phyloP scores from a whole-genome alignment of 1,139 yeast genomes.

The Hyphopichia fennica region DNA sequence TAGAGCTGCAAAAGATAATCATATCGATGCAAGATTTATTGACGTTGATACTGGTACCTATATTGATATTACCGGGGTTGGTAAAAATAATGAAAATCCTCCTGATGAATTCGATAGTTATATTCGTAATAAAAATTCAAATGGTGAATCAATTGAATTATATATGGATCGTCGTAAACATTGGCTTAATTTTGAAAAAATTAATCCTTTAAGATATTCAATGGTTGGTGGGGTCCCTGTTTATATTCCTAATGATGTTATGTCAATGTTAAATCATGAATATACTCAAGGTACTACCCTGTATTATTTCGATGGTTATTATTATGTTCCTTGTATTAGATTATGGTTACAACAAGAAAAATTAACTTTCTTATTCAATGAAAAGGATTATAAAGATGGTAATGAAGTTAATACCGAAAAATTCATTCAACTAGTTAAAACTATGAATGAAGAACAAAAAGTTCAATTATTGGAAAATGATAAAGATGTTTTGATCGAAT shows the following conservation, averaged over 20 bases:
- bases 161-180: slow-evolving; percentile 40
- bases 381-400: slow-evolving; percentile 11
- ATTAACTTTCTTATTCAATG: slow-evolving; percentile 13
- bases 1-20: slow-evolving; percentile 29
- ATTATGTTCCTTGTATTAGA: slow-evolving; percentile 30
- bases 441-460: slow-evolving; percentile 25
- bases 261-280: slow-evolving; percentile 32
- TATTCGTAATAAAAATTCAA: slow-evolving; percentile 12
- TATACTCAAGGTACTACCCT: slow-evolving; percentile 28
- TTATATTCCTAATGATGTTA: slow-evolving; percentile 34
- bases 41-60: slow-evolving; percentile 39
- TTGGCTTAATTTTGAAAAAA: slow-evolving; percentile 31
- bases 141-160: slow-evolving; percentile 19
- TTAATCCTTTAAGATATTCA: slow-evolving; percentile 31
- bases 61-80: slow-evolving; percentile 38
- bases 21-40: slow-evolving; percentile 39
- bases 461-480: slow-evolving; percentile 29
- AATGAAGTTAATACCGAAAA: slow-evolving; percentile 13
- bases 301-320: slow-evolving; percentile 24
- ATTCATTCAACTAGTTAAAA: slow-evolving; percentile 13
- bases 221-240: slow-evolving; percentile 39
- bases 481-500: slow-evolving; percentile 40
- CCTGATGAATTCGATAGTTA: slow-evolving; percentile 27
- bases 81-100: slow-evolving; percentile 30
- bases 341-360: slow-evolving; percentile 31